Conservation (phyloP, 1,284 basidiomycete species). For the Cryptococcus sp. region DNA sequence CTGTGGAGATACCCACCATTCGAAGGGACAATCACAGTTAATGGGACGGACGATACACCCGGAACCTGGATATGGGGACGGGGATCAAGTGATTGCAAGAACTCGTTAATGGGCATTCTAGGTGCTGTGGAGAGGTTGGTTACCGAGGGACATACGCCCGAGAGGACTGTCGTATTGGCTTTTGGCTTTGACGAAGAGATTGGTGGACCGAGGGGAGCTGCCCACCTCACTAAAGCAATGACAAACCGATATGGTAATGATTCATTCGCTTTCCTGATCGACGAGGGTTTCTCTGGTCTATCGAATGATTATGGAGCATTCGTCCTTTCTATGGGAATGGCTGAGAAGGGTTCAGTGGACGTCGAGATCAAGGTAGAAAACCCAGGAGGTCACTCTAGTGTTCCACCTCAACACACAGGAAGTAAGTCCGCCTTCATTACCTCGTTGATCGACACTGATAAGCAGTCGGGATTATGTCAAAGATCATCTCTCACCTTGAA, state of each 20-base stretch:
- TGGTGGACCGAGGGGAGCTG: conserved; percentile 45
- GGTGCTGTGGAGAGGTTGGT: conserved; percentile 52
- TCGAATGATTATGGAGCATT: conserved; percentile 39
- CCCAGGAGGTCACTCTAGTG: conserved; percentile 44
- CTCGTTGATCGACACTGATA: background rate
- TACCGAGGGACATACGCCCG: conserved; percentile 49
- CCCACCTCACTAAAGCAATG: conserved; percentile 35
- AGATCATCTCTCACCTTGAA: conserved; percentile 43
- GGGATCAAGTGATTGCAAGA: conserved; percentile 51
- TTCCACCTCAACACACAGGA: conserved; percentile 46
- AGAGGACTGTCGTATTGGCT: conserved; percentile 49
- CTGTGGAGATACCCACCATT: conserved; percentile 54
- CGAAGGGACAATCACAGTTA: conserved; percentile 48
- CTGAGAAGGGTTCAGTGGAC: conserved; percentile 51
- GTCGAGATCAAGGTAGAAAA: conserved; percentile 43
- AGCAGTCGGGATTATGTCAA: conserved; percentile 46
- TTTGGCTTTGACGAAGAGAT: conserved; percentile 57
- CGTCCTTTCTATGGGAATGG: conserved; percentile 49
- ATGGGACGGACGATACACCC: conserved; percentile 34
- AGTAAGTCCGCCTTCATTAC: conserved; percentile 35
- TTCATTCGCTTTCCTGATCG: conserved; percentile 49
- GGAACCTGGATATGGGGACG: conserved; percentile 55
- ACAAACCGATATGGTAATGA: conserved; percentile 45
- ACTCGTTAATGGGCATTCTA: conserved; percentile 50
- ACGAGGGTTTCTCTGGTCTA: conserved; percentile 50